Evolutionary conservation across 2,329 filamentous ascomycete genomes (phyloP).

Genomic region (Delphinella strobiligena): DNA sequence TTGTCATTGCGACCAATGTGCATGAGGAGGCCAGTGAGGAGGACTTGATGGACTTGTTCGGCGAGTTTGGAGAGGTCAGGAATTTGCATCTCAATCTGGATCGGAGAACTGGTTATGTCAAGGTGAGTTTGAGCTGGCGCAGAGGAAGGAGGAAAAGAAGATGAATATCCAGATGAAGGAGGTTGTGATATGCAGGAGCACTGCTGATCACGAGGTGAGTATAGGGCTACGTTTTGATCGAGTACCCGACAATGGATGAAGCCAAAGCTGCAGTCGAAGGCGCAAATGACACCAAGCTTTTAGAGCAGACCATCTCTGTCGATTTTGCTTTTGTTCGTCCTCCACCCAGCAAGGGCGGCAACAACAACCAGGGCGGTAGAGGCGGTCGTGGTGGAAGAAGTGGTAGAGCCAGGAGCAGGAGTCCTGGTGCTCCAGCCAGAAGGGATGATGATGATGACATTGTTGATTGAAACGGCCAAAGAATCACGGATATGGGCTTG

Average conservation of each 20-base stretch:
- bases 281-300: conserved; percentile 62
- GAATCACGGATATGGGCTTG: no score
- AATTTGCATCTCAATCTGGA: conserved; percentile 77
- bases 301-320: conserved; percentile 69
- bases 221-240: conserved; percentile 74
- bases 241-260: conserved; percentile 68
- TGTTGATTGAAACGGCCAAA: not conserved
- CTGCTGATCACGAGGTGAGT: not conserved
- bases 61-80: conserved; percentile 77
- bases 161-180: not conserved
- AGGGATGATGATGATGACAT: not conserved
- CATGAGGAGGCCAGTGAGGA: conserved; percentile 82
- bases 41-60: conserved; percentile 68
- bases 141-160: not conserved
- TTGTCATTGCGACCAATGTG: conserved; percentile 74
- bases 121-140: conserved; percentile 40
- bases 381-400: not conserved
- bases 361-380: conserved; percentile 16
- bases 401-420: not conserved
- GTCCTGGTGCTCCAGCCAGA: not conserved
- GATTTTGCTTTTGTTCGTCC: conserved; percentile 80
- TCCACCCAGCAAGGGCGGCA: conserved; percentile 46
- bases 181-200: conserved; percentile 2
- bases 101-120: conserved; percentile 72
- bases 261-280: conserved; percentile 72